These are phyloP conservation scores for Nakaseomyces glabratus DNA, from an alignment of 1,139 yeast genomes.

Conservation along the genomic window DNA sequence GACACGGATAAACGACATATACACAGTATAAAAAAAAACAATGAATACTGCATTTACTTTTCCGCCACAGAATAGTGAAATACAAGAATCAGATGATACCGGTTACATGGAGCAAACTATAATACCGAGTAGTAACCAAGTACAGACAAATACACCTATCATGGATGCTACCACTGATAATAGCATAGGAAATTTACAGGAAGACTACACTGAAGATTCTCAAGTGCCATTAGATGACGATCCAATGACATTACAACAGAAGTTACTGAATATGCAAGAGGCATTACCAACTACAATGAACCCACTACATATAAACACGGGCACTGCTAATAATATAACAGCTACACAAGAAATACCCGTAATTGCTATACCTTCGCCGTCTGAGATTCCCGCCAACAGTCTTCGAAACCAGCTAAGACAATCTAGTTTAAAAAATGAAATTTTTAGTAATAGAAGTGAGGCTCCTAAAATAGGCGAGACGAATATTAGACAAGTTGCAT, in stretches of 20 bases:
- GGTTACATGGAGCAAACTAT: too few relatives aligned
- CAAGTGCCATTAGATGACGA: too few relatives aligned
- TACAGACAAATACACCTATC: too few relatives aligned
- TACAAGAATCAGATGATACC: too few relatives aligned
- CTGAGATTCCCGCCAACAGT: constrained; percentile 10
- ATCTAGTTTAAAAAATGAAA: constrained; percentile 1
- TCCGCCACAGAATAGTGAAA: constrained; percentile 10
- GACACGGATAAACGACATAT: too few relatives aligned
- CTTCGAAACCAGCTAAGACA: background rate
- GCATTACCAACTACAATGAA: constrained; percentile 1
- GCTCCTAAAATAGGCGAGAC: background rate
- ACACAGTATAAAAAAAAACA: background rate
- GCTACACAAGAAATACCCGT: constrained; percentile 10
- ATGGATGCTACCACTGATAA: too few relatives aligned
- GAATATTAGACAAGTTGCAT: background rate
- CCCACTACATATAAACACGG: constrained; percentile 7
- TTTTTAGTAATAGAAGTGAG: background rate
- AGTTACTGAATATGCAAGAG: constrained; percentile 1
- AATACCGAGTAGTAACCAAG: too few relatives aligned
- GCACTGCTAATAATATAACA: constrained; percentile 6
- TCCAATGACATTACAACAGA: constrained; percentile 1
- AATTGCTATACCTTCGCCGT: constrained; percentile 13
- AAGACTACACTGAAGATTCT: too few relatives aligned
- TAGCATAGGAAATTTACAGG: too few relatives aligned
- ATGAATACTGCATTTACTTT: constrained; percentile 14